Base-by-base conservation (phyloP, 495 filamentous ascomycete species). In the Penicillium lividum region DNA sequence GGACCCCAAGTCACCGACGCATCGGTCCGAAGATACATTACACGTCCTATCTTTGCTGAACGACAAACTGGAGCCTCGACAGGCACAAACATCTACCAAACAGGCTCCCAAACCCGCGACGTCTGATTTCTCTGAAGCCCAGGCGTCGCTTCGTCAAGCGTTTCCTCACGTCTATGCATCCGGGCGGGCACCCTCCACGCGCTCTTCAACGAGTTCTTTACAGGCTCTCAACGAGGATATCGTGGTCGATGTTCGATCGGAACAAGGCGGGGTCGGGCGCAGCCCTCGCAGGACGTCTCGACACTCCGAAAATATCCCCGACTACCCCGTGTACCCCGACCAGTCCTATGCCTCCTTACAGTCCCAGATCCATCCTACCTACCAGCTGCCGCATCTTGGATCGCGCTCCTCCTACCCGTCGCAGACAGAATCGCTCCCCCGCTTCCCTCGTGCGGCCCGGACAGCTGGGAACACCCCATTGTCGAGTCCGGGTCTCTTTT, bases 401-500 rank as follows among this genome's bases (percentile, higher is more conserved):
- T 65, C 73, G 11, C 71, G 72, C 28, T 77, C 71, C 53, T 80
- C 77, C 18, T 74, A 76, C 56, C 70, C 74, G 31, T 70, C 71
- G 11, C 75, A 68, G 11, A 59, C 62, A 15, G 77, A 79, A n/a
- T 62, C 72, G 52, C 49, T 59, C 4, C 65, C 66, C 47, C 72
- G 64, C 59, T 63, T 65, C 58, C 63, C 56, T 51, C 76, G 69
- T 59, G 59, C 51, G 29, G 53, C 70, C 48, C 74, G 69, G 28
- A 89, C 85, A 0, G 81, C 82, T 33, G 84, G 77, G 48, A 89
- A 86, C 66, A 90, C 87, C 1, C 87, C 87, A 11, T 67, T 85
- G 10, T 86, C 86, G 40, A 88, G 86, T 57, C 87, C 86, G 1
- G 86, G 87, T 5, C 79, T 90, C 9, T 89, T 88, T 68, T 76